phyloP scores from a whole-genome alignment of 225 moss, liverwort and hornwort species.

The Pseudoscleropodium purum region DNA sequence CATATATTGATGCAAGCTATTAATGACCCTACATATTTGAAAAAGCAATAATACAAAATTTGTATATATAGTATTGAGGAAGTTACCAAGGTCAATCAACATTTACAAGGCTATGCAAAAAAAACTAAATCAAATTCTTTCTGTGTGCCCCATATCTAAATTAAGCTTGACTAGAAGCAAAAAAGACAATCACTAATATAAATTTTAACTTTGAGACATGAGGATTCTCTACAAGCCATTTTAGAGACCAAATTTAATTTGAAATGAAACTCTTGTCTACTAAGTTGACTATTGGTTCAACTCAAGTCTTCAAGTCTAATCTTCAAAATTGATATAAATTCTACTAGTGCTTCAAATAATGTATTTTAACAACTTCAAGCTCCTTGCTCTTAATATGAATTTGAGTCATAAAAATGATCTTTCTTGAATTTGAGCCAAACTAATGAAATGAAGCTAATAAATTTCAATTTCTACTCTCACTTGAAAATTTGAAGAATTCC shows the following conservation, averaged over 20 bases:
- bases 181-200: background rate
- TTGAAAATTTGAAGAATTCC: no score
- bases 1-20: no score
- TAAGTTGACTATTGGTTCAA: background rate
- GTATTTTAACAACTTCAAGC: background rate
- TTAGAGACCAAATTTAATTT: background rate
- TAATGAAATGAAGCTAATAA: no score
- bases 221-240: background rate
- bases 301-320: background rate
- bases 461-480: no score
- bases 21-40: background rate
- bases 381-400: background rate
- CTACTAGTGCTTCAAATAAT: background rate
- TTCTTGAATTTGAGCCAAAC: no score
- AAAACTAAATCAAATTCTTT: background rate
- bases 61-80: background rate
- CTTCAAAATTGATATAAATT: background rate
- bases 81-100: background rate
- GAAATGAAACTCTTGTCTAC: background rate
- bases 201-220: background rate
- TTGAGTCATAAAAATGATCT: background rate
- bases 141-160: rapidly evolving
- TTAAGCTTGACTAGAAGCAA: background rate
- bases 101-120: background rate
- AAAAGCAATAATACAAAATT: background rate